A percentile compares a stretch with the other conserved stretches of the same genome.
Conservation (phyloP, 2,329 filamentous ascomycete species). For the Colletotrichum gigasporum region DNA sequence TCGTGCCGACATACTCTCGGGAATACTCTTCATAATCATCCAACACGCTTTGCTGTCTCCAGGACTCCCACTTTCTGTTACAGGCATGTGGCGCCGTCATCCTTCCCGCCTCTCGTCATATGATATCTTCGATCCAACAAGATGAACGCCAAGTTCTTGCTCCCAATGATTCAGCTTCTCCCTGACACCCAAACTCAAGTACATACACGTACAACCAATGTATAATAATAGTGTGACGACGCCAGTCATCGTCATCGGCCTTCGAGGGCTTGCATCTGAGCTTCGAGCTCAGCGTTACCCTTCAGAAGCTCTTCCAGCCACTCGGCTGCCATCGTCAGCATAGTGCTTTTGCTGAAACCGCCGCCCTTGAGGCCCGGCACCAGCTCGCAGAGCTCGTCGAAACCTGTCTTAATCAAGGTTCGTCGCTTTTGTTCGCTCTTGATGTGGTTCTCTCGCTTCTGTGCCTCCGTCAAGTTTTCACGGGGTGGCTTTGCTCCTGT, state of each 20-base stretch:
- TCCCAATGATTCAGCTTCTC: neutral
- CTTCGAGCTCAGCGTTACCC: conserved; percentile 71
- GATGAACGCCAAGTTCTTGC: neutral
- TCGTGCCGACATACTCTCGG: neutral
- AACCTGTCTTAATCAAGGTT: conserved; percentile 83
- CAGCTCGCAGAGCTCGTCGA: conserved; percentile 79
- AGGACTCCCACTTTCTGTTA: neutral
- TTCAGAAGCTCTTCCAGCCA: conserved; percentile 79
- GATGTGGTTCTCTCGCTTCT: conserved; percentile 89
- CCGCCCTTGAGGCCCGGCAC: conserved; percentile 80
- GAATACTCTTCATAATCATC: conserved; percentile 21
- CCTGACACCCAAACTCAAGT: neutral
- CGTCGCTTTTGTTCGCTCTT: conserved; percentile 87
- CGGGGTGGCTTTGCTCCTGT: conserved; percentile 57
- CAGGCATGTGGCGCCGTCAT: neutral
- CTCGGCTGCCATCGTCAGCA: conserved; percentile 78
- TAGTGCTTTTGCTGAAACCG: conserved; percentile 84
- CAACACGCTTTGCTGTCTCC: neutral
- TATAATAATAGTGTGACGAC: neutral
- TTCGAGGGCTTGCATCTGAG: conserved; percentile 58
- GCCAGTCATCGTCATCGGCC: neutral
- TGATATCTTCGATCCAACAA: neutral
- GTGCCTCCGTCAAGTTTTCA: conserved; percentile 81
- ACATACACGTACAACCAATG: neutral
- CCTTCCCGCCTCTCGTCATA: neutral